A percentile compares a stretch with the other conserved stretches of the same genome.
Conservation (phyloP, 495 filamentous ascomycete species). For the Hyaloscypha bicolor region DNA sequence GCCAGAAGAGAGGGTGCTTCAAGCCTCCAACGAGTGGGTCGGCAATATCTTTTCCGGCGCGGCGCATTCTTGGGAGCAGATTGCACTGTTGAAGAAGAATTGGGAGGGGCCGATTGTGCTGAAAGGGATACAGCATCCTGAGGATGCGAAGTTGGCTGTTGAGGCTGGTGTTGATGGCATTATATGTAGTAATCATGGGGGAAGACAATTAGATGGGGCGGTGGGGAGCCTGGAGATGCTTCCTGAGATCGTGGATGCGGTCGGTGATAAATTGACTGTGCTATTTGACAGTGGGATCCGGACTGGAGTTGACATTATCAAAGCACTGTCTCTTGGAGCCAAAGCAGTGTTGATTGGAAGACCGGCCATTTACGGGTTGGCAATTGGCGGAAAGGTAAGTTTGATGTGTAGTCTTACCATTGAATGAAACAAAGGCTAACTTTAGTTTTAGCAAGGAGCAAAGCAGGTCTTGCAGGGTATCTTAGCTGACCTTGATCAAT, state of each 20-base stretch:
- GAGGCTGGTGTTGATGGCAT: slow-evolving; percentile 87
- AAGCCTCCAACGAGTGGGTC: slow-evolving; percentile 48
- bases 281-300: slow-evolving; percentile 89
- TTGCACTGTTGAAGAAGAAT: slow-evolving; percentile 54
- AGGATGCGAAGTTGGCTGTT: slow-evolving; percentile 85
- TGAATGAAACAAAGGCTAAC: slow-evolving; percentile 4
- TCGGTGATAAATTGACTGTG: slow-evolving; percentile 79
- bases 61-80: slow-evolving; percentile 59
- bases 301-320: slow-evolving; percentile 90
- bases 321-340: slow-evolving; percentile 66
- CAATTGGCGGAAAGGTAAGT: slow-evolving; percentile 49
- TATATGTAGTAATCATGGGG: slow-evolving; percentile 76
- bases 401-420: background rate
- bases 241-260: slow-evolving; percentile 91
- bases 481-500: slow-evolving; percentile 63
- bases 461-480: slow-evolving; percentile 58
- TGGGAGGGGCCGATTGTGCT: slow-evolving; percentile 87
- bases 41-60: slow-evolving; percentile 49
- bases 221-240: slow-evolving; percentile 86
- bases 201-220: slow-evolving; percentile 89
- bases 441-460: slow-evolving; percentile 45
- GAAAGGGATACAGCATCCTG: slow-evolving; percentile 90
- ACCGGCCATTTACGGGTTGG: slow-evolving; percentile 50
- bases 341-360: slow-evolving; percentile 54
- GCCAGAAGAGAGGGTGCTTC: slow-evolving; percentile 50